These are phyloP conservation scores for Heliocybe sulcata DNA, from an alignment of 1,284 basidiomycete species.

Conservation along the genomic window DNA sequence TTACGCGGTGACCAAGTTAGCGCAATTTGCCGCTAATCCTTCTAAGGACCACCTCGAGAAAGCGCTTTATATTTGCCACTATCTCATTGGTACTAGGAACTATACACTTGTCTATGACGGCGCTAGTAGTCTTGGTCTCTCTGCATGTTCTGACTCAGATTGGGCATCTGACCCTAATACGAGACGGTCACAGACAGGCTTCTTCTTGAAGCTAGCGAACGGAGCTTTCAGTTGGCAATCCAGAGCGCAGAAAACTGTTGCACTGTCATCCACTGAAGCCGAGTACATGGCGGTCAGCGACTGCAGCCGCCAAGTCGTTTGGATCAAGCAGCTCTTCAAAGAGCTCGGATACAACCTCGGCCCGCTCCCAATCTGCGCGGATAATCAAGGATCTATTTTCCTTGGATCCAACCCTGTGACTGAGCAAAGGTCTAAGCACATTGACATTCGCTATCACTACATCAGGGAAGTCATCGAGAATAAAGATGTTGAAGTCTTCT, in stretches of 20 bases:
- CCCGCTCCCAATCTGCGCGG: conserved; percentile 16
- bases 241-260: conserved; percentile 25
- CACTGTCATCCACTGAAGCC: conserved; percentile 33
- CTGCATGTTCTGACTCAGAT: not conserved
- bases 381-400: conserved; percentile 29
- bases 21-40: conserved; percentile 9
- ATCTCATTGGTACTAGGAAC: conserved; percentile 15
- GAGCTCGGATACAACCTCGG: conserved; percentile 14
- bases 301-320: conserved; percentile 15
- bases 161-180: not conserved
- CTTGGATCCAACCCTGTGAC: conserved; percentile 22
- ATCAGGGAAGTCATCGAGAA: conserved; percentile 22
- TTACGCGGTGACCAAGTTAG: conserved; percentile 14
- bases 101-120: not conserved
- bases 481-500: conserved; percentile 5
- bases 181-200: not conserved
- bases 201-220: conserved; percentile 10
- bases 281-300: conserved; percentile 28
- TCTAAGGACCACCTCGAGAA: conserved; percentile 14
- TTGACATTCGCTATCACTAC: conserved; percentile 29
- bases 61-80: conserved; percentile 16
- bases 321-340: conserved; percentile 15
- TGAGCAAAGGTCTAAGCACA: conserved; percentile 29
- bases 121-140: not conserved
- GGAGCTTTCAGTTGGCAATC: conserved; percentile 30